A percentile compares a stretch with the other conserved stretches of the same genome.
Conservation (phyloP, 352 stramenopile genomes). For the Pythium dissotocum region DNA sequence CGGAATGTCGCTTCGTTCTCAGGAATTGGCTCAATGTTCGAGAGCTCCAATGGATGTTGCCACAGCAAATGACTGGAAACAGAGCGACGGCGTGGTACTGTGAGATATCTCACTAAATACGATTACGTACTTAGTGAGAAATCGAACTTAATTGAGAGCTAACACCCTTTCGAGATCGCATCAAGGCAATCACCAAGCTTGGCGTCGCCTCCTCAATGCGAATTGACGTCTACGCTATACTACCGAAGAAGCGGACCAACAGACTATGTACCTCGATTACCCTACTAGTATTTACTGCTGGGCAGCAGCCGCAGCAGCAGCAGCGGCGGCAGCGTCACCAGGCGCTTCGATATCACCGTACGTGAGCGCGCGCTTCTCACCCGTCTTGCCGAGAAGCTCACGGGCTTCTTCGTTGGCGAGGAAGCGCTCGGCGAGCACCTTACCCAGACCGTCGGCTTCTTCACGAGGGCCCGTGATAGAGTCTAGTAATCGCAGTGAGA, state of each 20-base stretch:
- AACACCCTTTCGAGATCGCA: constrained; percentile 1
- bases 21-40: constrained; percentile 7
- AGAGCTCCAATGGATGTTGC: constrained; percentile 21
- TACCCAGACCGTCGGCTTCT: constrained; percentile 63
- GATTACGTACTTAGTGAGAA: constrained; percentile 13
- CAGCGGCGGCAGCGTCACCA: constrained; percentile 63
- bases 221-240: constrained; percentile 9
- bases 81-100: constrained; percentile 25
- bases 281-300: constrained; percentile 25
- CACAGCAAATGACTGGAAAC: constrained; percentile 60
- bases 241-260: not conserved
- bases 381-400: constrained; percentile 57
- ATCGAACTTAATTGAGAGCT: constrained; percentile 6
- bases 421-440: constrained; percentile 65
- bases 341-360: constrained; percentile 73
- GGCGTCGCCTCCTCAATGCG: not conserved
- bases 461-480: constrained; percentile 55
- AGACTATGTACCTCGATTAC: not conserved
- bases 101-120: constrained; percentile 21
- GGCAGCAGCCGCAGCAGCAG: constrained; percentile 37
- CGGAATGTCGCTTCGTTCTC: constrained; percentile 14
- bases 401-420: constrained; percentile 51
- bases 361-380: constrained; percentile 74
- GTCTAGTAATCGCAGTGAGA: constrained; percentile 15
- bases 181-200: not conserved